phyloP scores from a whole-genome alignment of 306 rosid genomes.

The Nissolia schottii region DNA sequence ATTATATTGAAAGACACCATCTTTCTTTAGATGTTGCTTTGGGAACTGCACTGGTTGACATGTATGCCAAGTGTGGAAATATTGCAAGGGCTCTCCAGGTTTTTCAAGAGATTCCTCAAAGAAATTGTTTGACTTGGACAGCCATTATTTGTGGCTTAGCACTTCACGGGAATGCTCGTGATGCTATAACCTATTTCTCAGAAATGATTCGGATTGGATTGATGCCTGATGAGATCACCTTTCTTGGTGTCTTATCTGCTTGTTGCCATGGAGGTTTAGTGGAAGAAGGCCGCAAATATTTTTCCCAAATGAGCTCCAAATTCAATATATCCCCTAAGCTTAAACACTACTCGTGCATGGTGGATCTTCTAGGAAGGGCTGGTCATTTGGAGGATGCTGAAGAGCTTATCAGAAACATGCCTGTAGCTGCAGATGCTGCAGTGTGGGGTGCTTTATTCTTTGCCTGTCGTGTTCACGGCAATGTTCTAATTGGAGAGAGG shows the following conservation, averaged over 20 bases:
- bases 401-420: conserved; percentile 57
- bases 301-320: conserved; percentile 54
- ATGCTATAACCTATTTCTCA: conserved; percentile 57
- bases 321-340: conserved; percentile 44
- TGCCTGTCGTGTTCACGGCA: conserved; percentile 59
- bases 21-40: conserved; percentile 50
- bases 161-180: conserved; percentile 56
- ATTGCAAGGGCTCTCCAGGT: conserved; percentile 62
- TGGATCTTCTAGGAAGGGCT: conserved; percentile 83
- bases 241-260: conserved; percentile 77
- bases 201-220: conserved; percentile 59
- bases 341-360: conserved; percentile 82
- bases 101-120: conserved; percentile 58
- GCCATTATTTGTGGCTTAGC: conserved; percentile 78
- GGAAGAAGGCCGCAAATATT: conserved; percentile 62
- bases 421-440: conserved; percentile 56
- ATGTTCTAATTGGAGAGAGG: conserved; percentile 63
- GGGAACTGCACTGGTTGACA: conserved; percentile 79
- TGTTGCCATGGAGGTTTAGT: conserved; percentile 88
- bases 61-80: conserved; percentile 87
- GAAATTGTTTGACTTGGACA: conserved; percentile 82
- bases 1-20: conserved; percentile 47
- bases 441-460: conserved; percentile 85
- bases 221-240: conserved; percentile 78
- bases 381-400: conserved; percentile 78